Base-by-base conservation (phyloP, 2,329 filamentous ascomycete genomes). In the Verticillium zaregamsianum region DNA sequence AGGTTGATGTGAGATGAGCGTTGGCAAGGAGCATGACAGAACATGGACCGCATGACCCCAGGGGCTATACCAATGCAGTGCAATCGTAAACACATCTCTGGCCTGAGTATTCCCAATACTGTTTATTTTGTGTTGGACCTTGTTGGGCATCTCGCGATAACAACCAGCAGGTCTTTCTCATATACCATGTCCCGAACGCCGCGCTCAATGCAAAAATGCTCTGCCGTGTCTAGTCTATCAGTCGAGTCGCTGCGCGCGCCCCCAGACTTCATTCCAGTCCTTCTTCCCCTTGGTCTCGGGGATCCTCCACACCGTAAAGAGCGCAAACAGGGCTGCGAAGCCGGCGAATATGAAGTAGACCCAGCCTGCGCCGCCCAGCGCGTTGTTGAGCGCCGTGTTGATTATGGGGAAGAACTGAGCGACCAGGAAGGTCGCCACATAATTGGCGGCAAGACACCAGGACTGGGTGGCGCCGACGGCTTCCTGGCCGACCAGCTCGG, bases 391-490 rank as follows among this genome's bases (percentile, higher is more conserved):
- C 3, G 84, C 85, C 54, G 86, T 85, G 71, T 96, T 96, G 64
- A 96, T 75, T 23, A 97, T 84, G 0, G 95, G 94, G 80, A 99
- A 97, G 77, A 97, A 96, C 69, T 97, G 93, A 0, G 94, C 93
- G 2, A 99, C 93, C 25, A 96, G 68, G 71, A 97, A 98, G 0
- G 94, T 98, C 0, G 93, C 90, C 31, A 92, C 82, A 82, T 96
- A 98, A 74, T 95, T 98, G 15, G 91, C 90, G 1, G 87, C 92
- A 28, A 98, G 77, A 0, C 90, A 91, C 85, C 93, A 96, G 62
- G 90, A 93, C 74, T 99, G 95, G 0, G 92, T 90, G 0, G 94
- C 92, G 1, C 94, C 93, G 0, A 97, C 93, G 0, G 94, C 95
- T 72, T 97, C 92, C 14, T 92, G 89, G 0, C 89, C 90, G 1